Evolutionary conservation across 169 alveolate genomes (phyloP), one percentile per base, ranked within the genome.

Genomic region (Plasmodium blacklocki): DNA sequence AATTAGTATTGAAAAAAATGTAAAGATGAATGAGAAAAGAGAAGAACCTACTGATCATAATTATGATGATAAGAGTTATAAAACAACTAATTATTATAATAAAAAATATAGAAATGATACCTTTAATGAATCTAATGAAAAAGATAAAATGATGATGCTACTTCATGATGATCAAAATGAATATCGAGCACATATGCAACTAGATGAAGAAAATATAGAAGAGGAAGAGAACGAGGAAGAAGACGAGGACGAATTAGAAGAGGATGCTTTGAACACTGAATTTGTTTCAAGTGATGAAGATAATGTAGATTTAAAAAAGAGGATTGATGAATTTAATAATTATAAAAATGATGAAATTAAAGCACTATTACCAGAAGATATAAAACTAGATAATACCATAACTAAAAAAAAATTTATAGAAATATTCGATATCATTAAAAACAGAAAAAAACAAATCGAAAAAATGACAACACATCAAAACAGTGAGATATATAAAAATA

Each of bases 221-320:
- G 56, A 23, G 26, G 47, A 23, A 18, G 43, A 19, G 11, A 66
- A 56, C 26, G n/a, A 14, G 29, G 18, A 56, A 26, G 7, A 14
- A 29, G 29, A 12, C 8, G 64, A n/a, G 19, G 68, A 67, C 5
- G 54, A 18, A 29, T 45, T 52, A 11, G 83, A 72, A 45, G 52
- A 43, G 43, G 19, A 58, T n/a, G 43, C 23, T 14, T 67, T 47
- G 7, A 47, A 66, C 15, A 49, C 54, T 0, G 90, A 66, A 54
- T 29, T 23, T 3, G 63, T 54, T 2, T 80, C 83, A 2, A 67
- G 90, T 80, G 90, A 80, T 49, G 90, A 67, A 26, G 90, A 80
- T 8, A 66, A 80, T 39, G 19, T n/a, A 18, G 90, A 80, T 9
- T 12, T 80, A 29, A 80, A 80, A 60, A 58, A 49, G 11, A 49